A percentile compares a stretch with the other conserved stretches of the same genome.
Conservation (phyloP, 2,329 filamentous ascomycete genomes). For the Coniochaeta ligniaria region DNA sequence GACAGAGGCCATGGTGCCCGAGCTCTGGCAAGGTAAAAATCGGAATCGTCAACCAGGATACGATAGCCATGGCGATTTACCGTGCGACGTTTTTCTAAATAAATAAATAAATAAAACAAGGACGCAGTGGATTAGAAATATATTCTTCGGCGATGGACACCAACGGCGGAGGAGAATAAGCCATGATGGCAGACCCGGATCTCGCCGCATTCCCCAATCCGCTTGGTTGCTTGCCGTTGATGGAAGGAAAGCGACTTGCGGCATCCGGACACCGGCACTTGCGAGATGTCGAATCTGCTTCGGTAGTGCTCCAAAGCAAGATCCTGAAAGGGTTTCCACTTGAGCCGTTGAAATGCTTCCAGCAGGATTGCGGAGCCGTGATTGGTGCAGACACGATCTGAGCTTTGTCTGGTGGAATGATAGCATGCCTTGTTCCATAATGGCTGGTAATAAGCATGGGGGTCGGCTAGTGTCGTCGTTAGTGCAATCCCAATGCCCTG, state of each 20-base stretch:
- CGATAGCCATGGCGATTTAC: too few relatives aligned
- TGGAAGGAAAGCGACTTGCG: neutral
- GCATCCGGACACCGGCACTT: neutral
- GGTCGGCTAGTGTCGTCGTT: slow-evolving; percentile 21
- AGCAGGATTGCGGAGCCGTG: neutral
- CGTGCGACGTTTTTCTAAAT: too few relatives aligned
- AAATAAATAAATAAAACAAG: too few relatives aligned
- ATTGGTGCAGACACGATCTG: neutral
- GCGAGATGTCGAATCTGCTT: neutral
- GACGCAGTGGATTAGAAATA: too few relatives aligned
- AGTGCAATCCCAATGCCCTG: slow-evolving; percentile 24
- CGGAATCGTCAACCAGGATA: too few relatives aligned
- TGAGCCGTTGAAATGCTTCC: neutral
- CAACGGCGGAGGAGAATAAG: neutral
- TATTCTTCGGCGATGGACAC: too few relatives aligned
- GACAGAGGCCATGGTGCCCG: too few relatives aligned
- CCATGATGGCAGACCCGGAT: neutral
- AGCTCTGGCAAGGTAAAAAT: too few relatives aligned
- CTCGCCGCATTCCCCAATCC: neutral
- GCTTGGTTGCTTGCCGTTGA: neutral
- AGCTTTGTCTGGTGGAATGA: neutral
- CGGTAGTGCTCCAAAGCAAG: neutral
- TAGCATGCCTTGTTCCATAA: slow-evolving; percentile 1
- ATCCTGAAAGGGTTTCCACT: neutral
- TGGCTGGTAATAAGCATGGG: slow-evolving; percentile 18